Percentiles rank a stretch among this genome's conserved stretches.
Evolutionary conservation across 1,284 basidiomycete genomes (phyloP).

Genomic region (Wolfiporia cocos): DNA sequence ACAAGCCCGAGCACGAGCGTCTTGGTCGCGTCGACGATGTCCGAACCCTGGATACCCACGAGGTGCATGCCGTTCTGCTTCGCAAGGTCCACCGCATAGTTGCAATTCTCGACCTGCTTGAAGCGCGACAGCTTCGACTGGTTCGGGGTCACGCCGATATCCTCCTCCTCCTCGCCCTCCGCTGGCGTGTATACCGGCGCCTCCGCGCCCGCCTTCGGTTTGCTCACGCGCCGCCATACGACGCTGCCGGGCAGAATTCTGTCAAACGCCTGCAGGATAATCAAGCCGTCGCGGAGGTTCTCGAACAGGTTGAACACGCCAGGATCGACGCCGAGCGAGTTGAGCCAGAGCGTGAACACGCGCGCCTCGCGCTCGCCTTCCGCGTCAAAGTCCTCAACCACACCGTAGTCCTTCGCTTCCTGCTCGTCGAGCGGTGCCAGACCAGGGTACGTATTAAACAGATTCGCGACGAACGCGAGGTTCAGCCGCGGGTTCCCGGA

Average conservation of each 20-base stretch:
- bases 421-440: conserved; percentile 91
- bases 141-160: conserved; percentile 72
- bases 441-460: conserved; percentile 97
- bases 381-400: conserved; percentile 96
- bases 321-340: conserved; percentile 94
- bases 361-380: conserved; percentile 98
- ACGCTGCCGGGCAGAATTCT: conserved; percentile 92
- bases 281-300: conserved; percentile 87
- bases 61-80: conserved; percentile 93
- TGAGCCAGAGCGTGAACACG: conserved; percentile 97
- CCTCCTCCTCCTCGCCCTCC: conserved; percentile 65
- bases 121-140: conserved; percentile 88
- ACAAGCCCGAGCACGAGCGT: conserved; percentile 94
- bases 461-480: conserved; percentile 96
- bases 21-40: conserved; percentile 90
- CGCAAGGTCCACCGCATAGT: conserved; percentile 91
- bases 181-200: conserved; percentile 28
- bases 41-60: conserved; percentile 95
- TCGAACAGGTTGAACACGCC: conserved; percentile 96
- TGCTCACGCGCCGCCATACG: conserved; percentile 90
- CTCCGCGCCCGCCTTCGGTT: conserved; percentile 68
- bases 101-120: conserved; percentile 98
- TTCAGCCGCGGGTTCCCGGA: conserved; percentile 97
- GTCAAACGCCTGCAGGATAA: conserved; percentile 95
- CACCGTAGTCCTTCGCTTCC: conserved; percentile 77